Conservation (phyloP, 441 rosid species). For the Raphanus hybrid region DNA sequence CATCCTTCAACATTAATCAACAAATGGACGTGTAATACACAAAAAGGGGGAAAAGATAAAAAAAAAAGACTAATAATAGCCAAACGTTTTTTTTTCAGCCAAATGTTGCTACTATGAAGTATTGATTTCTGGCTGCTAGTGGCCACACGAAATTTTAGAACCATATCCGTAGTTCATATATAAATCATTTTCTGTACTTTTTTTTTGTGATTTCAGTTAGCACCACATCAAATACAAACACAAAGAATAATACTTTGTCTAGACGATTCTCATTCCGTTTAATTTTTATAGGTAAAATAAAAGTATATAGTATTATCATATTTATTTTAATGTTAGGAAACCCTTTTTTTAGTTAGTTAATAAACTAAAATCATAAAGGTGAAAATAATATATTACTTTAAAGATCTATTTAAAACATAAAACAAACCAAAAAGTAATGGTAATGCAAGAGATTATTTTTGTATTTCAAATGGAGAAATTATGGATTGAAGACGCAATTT, state of each 20-base stretch:
- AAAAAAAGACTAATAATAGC: background rate
- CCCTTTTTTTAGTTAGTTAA: background rate
- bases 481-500: background rate
- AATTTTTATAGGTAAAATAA: background rate
- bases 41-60: background rate
- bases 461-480: too few relatives aligned
- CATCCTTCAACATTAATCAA: slow-evolving; percentile 37
- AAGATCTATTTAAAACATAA: too few relatives aligned
- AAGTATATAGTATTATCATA: background rate
- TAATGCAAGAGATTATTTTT: too few relatives aligned
- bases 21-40: slow-evolving; percentile 11
- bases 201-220: too few relatives aligned
- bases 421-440: too few relatives aligned
- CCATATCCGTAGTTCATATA: background rate
- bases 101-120: background rate
- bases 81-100: background rate
- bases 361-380: background rate
- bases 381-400: background rate
- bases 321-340: background rate
- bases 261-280: background rate
- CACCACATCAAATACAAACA: background rate
- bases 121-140: slow-evolving; percentile 15
- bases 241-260: background rate
- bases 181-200: too few relatives aligned
- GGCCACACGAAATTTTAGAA: slow-evolving; percentile 12